Base-by-base conservation (phyloP, 352 stramenopile genomes). In the Pythium vanterpoolii region DNA sequence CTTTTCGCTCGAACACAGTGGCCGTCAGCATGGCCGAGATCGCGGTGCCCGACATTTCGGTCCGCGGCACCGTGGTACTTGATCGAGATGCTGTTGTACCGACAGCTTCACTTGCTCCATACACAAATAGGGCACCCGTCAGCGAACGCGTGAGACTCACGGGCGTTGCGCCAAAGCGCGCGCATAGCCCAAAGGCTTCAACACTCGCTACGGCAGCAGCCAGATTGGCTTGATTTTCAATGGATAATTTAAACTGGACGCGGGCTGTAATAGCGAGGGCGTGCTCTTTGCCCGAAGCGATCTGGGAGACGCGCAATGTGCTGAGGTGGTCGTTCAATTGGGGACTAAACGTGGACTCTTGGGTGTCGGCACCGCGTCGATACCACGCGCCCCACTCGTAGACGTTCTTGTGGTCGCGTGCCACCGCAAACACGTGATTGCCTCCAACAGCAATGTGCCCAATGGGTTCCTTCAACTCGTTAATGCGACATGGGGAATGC, bases 351-450 rank as follows among this genome's bases (percentile, higher is more conserved):
- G 75, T 49, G 24, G 72, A 77, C 38, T 91, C 82, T n/a, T 78
- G 71, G 1, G 66, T 55, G 48, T 86, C 75, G 1, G 56, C 71
- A 5, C 71, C 64, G 18, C 82, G 72, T 0, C 79, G 69, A 55
- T 84, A 68, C 73, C 77, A 86, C n/a, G 77, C 74, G 1, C 79
- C 82, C 82, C 79, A 92, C 46, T 89, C 82, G 33, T 81, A 88
- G 0, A 92, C 76, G 21, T 64, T 79, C 19, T 62, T 65, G 23
- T 68, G 66, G 44, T 79, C 69, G 9, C 71, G 64, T 3, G 69
- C 67, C n/a, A 89, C 66, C 13, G 82, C 82, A 42, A 79, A 91
- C 2, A 87, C 74, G 49, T 88, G 79, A 43, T 92, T 92, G 3
- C 79, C 82, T 28, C 79, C 79, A 26, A 92, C 68, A 2, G 71